A percentile compares a stretch with the other conserved stretches of the same genome.
These are phyloP conservation scores for Terana coerulea DNA, from an alignment of 768 basidiomycete genomes.

Conservation along the genomic window DNA sequence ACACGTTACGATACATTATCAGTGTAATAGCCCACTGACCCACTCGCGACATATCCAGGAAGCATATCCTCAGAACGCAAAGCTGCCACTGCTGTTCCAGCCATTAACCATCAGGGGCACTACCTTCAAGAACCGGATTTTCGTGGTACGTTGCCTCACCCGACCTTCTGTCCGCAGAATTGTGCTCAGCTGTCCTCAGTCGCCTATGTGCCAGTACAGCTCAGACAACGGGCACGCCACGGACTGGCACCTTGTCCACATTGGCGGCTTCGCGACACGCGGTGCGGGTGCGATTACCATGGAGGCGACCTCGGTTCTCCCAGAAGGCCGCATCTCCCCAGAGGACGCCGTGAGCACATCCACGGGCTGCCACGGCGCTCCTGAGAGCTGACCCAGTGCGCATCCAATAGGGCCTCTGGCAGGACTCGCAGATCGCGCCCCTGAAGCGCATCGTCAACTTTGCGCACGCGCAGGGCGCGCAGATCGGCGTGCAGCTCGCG, in stretches of 20 bases:
- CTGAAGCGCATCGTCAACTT: constrained; percentile 73
- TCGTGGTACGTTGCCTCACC: constrained; percentile 44
- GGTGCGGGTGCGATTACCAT: constrained; percentile 68
- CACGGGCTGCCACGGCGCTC: background rate
- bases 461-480: constrained; percentile 61
- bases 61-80: constrained; percentile 43
- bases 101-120: constrained; percentile 58
- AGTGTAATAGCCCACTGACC: no score
- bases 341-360: constrained; percentile 62
- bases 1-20: background rate
- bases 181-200: constrained; percentile 21
- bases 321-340: constrained; percentile 75
- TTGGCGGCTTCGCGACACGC: constrained; percentile 66
- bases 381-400: background rate
- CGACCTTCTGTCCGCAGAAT: background rate
- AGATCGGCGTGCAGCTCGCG: constrained; percentile 75
- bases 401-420: constrained; percentile 57
- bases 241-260: constrained; percentile 81
- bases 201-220: constrained; percentile 85
- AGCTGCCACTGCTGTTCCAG: constrained; percentile 58
- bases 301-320: constrained; percentile 72
- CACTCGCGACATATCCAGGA: constrained; percentile 19
- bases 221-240: constrained; percentile 71
- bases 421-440: constrained; percentile 68
- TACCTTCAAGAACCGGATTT: constrained; percentile 74